Evolutionary conservation across 2,329 filamentous ascomycete species (phyloP), one percentile per base, ranked within the genome.

Genomic region (Claviceps africana): DNA sequence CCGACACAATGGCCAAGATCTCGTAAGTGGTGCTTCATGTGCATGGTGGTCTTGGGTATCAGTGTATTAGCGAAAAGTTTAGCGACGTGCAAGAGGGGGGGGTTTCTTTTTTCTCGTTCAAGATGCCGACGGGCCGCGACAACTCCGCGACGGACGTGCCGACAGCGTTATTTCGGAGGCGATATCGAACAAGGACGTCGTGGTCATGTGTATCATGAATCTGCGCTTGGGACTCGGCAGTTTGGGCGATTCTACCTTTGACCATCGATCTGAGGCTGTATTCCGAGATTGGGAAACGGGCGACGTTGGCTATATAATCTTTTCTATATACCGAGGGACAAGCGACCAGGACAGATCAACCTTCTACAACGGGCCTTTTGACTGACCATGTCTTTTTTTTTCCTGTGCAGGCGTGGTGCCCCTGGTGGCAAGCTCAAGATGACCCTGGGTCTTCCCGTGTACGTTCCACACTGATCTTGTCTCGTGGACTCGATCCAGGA

Each of bases 351-450:
- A 30, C 35, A 30, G 8, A 49, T 17, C 7, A 22, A 50, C 21
- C 33, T 10, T 30, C 7, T 42, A 19, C 9, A 19, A n/a, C 28
- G 40, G 15, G 33, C 13, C 2, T 31, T 15, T 30, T 22, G 39
- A 31, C 51, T 51, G 46, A 53, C 53, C 51, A 40, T 51, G 21
- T 17, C 44, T 47, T 31, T 21, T n/a, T 50, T 11, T 44, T 25
- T 50, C 11, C 43, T 31, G 28, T 46, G 48, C 64, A 84, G 81
- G 61, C 81, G 88, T 82, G 87, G 86, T 86, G 86, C 88, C 81
- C 86, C 90, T 70, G 93, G 93, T 83, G 94, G 94, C 87, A 98
- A 98, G 87, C 87, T 97, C 70, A 97, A 95, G 87, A 98, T 98
- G 93, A 96, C 93, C 75, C 88, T 98, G 77, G 93, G 88, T 96